Conservation (phyloP, 306 rosid genomes). For the Vigna radiata region DNA sequence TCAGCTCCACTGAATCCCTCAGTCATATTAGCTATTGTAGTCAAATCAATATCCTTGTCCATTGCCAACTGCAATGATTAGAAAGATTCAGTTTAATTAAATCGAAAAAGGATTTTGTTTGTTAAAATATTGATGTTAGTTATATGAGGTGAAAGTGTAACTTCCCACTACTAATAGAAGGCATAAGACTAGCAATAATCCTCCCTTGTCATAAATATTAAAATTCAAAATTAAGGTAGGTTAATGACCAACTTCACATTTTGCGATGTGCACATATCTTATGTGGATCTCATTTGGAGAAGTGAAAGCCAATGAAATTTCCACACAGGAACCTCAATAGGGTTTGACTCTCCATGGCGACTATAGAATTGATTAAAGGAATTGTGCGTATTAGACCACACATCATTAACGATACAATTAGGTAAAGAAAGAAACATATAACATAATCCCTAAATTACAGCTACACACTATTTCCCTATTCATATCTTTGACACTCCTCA, state of each 20-base stretch:
- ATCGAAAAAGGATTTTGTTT: neutral
- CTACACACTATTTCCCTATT: no score
- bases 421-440: no score
- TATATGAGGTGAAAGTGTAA: conserved; percentile 4
- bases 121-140: conserved; percentile 11
- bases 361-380: neutral
- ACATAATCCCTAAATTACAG: no score
- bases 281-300: neutral
- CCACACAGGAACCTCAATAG: neutral
- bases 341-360: neutral
- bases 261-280: neutral
- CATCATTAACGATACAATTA: no score
- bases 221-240: neutral
- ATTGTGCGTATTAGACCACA: no score
- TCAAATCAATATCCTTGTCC: conserved; percentile 76
- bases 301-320: neutral
- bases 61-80: conserved; percentile 68
- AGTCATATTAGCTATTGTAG: conserved; percentile 72
- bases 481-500: no score
- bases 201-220: conserved; percentile 3
- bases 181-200: neutral
- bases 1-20: conserved; percentile 98
- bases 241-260: neutral
- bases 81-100: conserved; percentile 19
- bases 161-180: conserved; percentile 6